Base-by-base conservation (phyloP, 2,329 filamentous ascomycete genomes). In the Ceratocystiopsis sp. region DNA sequence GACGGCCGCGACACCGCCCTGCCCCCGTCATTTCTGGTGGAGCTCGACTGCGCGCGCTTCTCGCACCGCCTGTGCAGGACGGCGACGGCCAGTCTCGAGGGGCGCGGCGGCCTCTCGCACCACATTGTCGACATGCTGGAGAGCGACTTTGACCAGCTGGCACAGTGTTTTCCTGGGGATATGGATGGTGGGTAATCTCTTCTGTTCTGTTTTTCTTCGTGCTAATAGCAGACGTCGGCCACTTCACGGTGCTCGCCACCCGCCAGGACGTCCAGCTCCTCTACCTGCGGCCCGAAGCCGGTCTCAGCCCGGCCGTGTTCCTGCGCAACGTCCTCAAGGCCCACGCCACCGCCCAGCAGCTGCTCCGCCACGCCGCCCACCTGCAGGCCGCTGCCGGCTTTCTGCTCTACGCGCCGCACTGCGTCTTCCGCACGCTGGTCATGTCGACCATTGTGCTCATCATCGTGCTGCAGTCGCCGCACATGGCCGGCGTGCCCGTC, bases 231-330 rank as follows among this genome's bases (percentile, higher is more conserved):
- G 68, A 70, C 35, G 54, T 68, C 18, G 64, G 68, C 42, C 59
- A 62, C 15, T 68, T 72, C 50, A 65, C 67, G 40, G 55, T 68
- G 10, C 54, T 72, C 4, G 59, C 67, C 0, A 64, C 68, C 1
- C 61, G 66, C 18, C 60, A 71, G n/a, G 69, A 74, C 44, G 61
- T 73, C 10, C 69, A 74, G 48, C 55, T 59, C 1, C 71, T 66
- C 54, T 72, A 72, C 56, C 66, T 73, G 49, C 59, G 64, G 48
- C 65, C 65, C 3, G 58, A 61, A 0, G 59, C 62, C 2, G 59
- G 58, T 16, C 57, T 57, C 46, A 59, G 54, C 48, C 53, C 54
- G 2, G 61, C 60, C 36, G 57, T 55, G 13, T 59, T 69, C 44
- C 62, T 61, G 46, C 57, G 64, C 40, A 64, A 69, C 50, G 54